phyloP scores from a whole-genome alignment of 805 yeast genomes.

The Yarrowia deformans region DNA sequence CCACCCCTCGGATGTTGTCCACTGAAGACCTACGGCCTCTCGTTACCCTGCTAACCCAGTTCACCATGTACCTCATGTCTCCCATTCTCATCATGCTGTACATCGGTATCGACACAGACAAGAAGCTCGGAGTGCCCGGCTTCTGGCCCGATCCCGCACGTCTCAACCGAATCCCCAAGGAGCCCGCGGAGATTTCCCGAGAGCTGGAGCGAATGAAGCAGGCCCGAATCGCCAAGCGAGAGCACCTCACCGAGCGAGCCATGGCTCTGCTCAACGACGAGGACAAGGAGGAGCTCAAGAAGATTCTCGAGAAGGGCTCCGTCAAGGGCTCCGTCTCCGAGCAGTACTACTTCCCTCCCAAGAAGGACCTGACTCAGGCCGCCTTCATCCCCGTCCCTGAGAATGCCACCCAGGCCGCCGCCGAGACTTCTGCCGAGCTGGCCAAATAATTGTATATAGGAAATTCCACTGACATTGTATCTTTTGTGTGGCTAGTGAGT shows the following conservation, averaged over 20 bases:
- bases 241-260: constrained; percentile 74
- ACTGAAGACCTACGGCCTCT: background rate
- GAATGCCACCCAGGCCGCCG: constrained; percentile 20
- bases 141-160: constrained; percentile 98
- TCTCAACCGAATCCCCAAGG: constrained; percentile 88
- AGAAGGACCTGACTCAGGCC: constrained; percentile 7
- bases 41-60: constrained; percentile 39
- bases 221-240: constrained; percentile 75
- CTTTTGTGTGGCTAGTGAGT: background rate
- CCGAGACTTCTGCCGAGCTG: constrained; percentile 24
- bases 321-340: constrained; percentile 39
- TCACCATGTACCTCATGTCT: constrained; percentile 77
- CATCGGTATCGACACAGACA: constrained; percentile 89
- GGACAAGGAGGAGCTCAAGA: constrained; percentile 36
- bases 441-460: constrained; percentile 38
- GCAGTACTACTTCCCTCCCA: constrained; percentile 37
- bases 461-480: constrained; percentile 32
- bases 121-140: constrained; percentile 87
- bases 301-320: constrained; percentile 31
- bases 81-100: constrained; percentile 94
- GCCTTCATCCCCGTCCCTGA: constrained; percentile 13
- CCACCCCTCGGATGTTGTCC: too few species aligned
- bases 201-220: constrained; percentile 87
- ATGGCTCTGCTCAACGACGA: constrained; percentile 59
- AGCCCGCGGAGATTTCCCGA: constrained; percentile 87